A percentile compares a stretch with the other conserved stretches of the same genome.
These are phyloP conservation scores for Hordeum pubiflorum DNA, from an alignment of 202 grass and related monocot genomes.

Conservation along the genomic window DNA sequence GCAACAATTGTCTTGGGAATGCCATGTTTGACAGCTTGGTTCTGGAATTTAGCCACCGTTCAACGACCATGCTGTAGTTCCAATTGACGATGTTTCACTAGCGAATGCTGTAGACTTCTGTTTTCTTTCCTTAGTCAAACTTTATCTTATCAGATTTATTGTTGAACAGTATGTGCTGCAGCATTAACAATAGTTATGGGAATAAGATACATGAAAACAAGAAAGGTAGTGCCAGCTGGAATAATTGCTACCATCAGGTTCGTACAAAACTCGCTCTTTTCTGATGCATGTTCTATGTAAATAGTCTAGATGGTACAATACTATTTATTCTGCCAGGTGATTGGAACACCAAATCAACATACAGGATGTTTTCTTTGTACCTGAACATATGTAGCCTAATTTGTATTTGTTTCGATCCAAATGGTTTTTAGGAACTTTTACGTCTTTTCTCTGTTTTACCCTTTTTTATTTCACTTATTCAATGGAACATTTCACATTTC, in stretches of 20 bases:
- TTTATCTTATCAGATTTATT: slow-evolving; percentile 10
- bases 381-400: neutral
- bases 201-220: slow-evolving; percentile 65
- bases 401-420: neutral
- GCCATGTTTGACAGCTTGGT: neutral
- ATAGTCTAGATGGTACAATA: neutral
- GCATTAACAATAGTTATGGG: slow-evolving; percentile 60
- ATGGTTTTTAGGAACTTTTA: neutral
- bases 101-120: neutral
- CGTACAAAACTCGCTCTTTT: neutral
- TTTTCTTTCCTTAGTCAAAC: neutral
- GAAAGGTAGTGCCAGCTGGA: slow-evolving; percentile 87
- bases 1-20: neutral
- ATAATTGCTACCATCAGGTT: slow-evolving; percentile 79
- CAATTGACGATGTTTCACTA: neutral
- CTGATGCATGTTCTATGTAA: neutral
- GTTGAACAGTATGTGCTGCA: slow-evolving; percentile 55
- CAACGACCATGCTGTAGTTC: neutral
- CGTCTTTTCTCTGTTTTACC: neutral
- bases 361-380: neutral
- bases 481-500: neutral
- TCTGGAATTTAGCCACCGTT: neutral
- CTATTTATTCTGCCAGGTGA: neutral
- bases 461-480: neutral
- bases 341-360: neutral